Base-by-base conservation (phyloP, 441 rosid species). In the Gossypium gossypioides region DNA sequence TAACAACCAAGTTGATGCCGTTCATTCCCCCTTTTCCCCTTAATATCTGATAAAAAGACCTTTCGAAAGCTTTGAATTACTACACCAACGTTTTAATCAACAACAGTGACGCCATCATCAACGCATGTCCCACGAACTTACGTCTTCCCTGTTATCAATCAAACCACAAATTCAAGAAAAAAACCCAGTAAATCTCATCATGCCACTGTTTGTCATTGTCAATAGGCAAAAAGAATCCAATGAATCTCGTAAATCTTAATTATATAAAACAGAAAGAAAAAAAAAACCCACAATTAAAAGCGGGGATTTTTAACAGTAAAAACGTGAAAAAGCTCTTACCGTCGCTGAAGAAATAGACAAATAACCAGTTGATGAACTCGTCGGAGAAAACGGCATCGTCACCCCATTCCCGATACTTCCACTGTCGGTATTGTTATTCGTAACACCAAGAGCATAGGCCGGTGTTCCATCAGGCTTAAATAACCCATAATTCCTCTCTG, bases 401-500 rank as follows among this genome's bases (percentile, higher is more conserved):
- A 13, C 52, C 32, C 68, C 51, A 55, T 27, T 44, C 15, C 55
- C 59, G 2, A 52, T 12, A 44, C 22, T 54, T 6, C 64, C 69
- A n/a, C 77, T 78, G 51, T 58, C 70, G 32, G 75, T 76, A 21
- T 71, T 72, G 55, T 69, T 76, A 0, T 79, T 50, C 5, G 77
- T 76, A 22, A 87, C 67, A 1, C 87, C 91, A 0, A 95, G 88
- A 0, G 85, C 37, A 63, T 92, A 95, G 0, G 88, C 87, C 6
- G 92, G 93, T 3, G 90, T 83, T 13, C 91, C 86, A 21, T 94
- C 98, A 0, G 97, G 98, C 81, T 89, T 90, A 72, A 94, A 94
- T 63, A 94, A 73, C 40, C 97, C 98, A 42, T 94, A 93, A 51
- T 93, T 91, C 85, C 97, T 87, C 90, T 93, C 98, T 0, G 98